These are phyloP conservation scores for Penicillium riverlandense DNA, from an alignment of 495 filamentous ascomycete genomes.

Conservation along the genomic window DNA sequence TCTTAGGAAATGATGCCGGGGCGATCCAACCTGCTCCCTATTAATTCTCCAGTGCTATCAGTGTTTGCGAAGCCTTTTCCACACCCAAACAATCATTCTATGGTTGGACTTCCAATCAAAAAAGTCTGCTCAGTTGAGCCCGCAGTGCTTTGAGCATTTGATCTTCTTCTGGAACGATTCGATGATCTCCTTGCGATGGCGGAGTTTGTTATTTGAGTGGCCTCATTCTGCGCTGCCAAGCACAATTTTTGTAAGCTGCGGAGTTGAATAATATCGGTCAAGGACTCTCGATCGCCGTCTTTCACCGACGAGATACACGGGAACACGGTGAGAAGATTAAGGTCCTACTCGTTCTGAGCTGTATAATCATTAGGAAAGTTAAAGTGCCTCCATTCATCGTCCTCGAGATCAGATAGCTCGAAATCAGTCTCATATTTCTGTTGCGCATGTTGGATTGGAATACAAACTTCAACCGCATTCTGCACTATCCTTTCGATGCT, in stretches of 20 bases:
- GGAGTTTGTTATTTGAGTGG: neutral
- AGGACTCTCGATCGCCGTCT: slow-evolving; percentile 1
- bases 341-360: slow-evolving; percentile 3
- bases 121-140: slow-evolving; percentile 3
- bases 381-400: slow-evolving; percentile 5
- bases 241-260: slow-evolving; percentile 4
- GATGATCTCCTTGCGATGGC: slow-evolving; percentile 1
- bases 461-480: slow-evolving; percentile 6
- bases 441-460: slow-evolving; percentile 5
- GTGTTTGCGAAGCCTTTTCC: slow-evolving; percentile 1
- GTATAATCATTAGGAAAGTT: slow-evolving; percentile 2
- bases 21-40: no score
- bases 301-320: slow-evolving; percentile 5
- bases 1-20: no score
- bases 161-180: slow-evolving; percentile 4
- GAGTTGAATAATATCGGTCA: slow-evolving; percentile 4
- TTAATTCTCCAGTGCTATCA: no score
- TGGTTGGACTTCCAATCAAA: slow-evolving; percentile 6
- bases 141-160: no score
- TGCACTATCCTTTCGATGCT: slow-evolving; percentile 5
- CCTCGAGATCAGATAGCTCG: slow-evolving; percentile 7
- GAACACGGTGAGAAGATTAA: slow-evolving; percentile 10
- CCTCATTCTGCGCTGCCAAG: slow-evolving; percentile 3
- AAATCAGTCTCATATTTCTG: slow-evolving; percentile 9
- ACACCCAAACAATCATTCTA: neutral